A percentile compares a stretch with the other conserved stretches of the same genome.
phyloP scores from a whole-genome alignment of 371 early-diverging fungal genomes.

The Synchytrium microbalum region DNA sequence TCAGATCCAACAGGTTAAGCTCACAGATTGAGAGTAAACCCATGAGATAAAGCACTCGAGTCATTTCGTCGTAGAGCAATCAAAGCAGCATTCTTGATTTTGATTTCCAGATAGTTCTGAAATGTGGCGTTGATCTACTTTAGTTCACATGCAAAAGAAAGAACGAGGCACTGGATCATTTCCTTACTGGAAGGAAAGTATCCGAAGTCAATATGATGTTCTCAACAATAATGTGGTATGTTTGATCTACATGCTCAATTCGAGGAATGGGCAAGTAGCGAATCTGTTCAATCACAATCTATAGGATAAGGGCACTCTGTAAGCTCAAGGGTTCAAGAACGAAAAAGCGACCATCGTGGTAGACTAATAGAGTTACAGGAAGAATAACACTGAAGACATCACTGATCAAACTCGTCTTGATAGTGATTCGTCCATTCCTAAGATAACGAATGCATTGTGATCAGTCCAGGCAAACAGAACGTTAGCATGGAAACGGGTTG shows the following conservation, averaged over 20 bases:
- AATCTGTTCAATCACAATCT: constrained; percentile 50
- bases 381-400: constrained; percentile 36
- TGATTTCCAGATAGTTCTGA: not conserved
- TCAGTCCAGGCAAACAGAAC: not conserved
- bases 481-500: no score
- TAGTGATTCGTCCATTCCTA: constrained; percentile 39
- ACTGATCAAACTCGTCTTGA: constrained; percentile 50
- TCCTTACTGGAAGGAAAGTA: constrained; percentile 53
- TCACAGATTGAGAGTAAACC: constrained; percentile 17
- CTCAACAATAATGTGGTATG: constrained; percentile 51
- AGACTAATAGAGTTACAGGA: constrained; percentile 16
- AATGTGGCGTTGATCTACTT: constrained; percentile 28
- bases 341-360: constrained; percentile 1
- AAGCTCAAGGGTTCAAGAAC: not conserved
- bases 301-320: constrained; percentile 4
- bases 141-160: not conserved
- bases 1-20: not conserved
- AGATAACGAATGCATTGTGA: not conserved
- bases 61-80: constrained; percentile 10
- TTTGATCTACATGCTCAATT: constrained; percentile 48
- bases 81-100: constrained; percentile 15
- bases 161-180: constrained; percentile 15
- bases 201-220: constrained; percentile 50
- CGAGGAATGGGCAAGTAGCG: constrained; percentile 55
- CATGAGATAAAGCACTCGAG: constrained; percentile 6